These are phyloP conservation scores for Fusarium temperatum DNA, from an alignment of 2,329 filamentous ascomycete genomes.

Conservation along the genomic window DNA sequence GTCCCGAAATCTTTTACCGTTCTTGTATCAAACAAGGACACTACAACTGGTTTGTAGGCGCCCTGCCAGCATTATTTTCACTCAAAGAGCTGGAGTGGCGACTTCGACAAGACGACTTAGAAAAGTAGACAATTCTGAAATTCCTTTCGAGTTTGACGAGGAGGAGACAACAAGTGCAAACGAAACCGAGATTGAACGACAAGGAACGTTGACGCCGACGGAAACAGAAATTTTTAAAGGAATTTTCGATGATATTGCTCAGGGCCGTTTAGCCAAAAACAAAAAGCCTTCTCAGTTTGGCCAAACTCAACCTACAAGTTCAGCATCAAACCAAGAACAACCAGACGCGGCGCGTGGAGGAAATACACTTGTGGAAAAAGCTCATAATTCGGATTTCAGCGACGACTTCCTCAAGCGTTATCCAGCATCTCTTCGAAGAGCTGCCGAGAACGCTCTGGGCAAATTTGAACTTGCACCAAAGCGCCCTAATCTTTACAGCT, in stretches of 20 bases:
- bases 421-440: slow-evolving; percentile 51
- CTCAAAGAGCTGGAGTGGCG: slow-evolving; percentile 34
- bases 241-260: slow-evolving; percentile 59
- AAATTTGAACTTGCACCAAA: slow-evolving; percentile 49
- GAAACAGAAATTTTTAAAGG: slow-evolving; percentile 68
- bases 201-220: slow-evolving; percentile 64
- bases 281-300: slow-evolving; percentile 28
- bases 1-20: slow-evolving; percentile 66
- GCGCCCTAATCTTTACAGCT: slow-evolving; percentile 34
- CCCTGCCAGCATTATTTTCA: slow-evolving; percentile 34
- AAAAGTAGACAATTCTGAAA: slow-evolving; percentile 47
- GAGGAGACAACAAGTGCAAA: slow-evolving; percentile 46
- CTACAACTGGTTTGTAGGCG: slow-evolving; percentile 46
- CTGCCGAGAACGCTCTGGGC: slow-evolving; percentile 51
- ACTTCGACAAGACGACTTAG: slow-evolving; percentile 17
- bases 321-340: not conserved
- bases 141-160: slow-evolving; percentile 65
- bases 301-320: not conserved
- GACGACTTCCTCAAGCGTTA: slow-evolving; percentile 51
- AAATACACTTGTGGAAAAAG: slow-evolving; percentile 48
- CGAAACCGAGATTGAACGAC: slow-evolving; percentile 21
- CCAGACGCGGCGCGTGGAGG: slow-evolving; percentile 13
- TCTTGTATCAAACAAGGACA: slow-evolving; percentile 78
- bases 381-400: slow-evolving; percentile 44
- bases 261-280: slow-evolving; percentile 47